Evolutionary conservation across 306 rosid species (phyloP), one percentile per base, ranked within the genome.

Genomic region (Acacia crassicarpa): DNA sequence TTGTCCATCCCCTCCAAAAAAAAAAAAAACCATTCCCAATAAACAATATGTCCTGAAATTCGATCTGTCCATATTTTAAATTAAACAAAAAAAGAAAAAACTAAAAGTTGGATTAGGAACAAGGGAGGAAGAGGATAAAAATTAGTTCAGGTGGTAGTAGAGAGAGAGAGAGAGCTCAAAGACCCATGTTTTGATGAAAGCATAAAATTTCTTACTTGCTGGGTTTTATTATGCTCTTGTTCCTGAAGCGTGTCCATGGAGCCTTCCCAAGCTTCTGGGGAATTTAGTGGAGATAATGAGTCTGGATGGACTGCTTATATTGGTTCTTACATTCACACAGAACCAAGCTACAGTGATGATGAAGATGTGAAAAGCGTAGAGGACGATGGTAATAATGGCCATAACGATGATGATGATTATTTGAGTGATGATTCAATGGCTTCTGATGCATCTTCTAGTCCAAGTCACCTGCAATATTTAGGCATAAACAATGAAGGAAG

Each of bases 221-320:
- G 9, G 27, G 11, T 66, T 44, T n/a, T 45, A 20, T 16, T n/a
- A n/a, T n/a, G n/a, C n/a, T n/a, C n/a, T n/a, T 27, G 35, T 14
- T 32, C 71, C 76, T 56, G 3, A 15, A 62, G n/a, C 78, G 35
- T 85, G 70, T 63, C 76, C 8, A 92, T 92, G 97, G 93, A 92
- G 82, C 75, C 91, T 81, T 87, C 90, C 80, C 68, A 72, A 27
- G 78, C 76, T 68, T 78, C 77, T 59, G 87, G 63, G 63, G 85
- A 88, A 85, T 77, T 79, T 62, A 80, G 80, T 68, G 83, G 72
- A 45, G 73, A 81, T 78, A 90, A 90, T 73, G 97, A 90, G 72
- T 92, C 94, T 79, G 97, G 97, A 32, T 92, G 97, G 97, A 92
- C 97, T 61, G 82, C 79, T 65, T 92, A 92, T 67, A 85, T 92